phyloP scores from a whole-genome alignment of 129 eudicot genomes.

The Kitagawia praeruptora region DNA sequence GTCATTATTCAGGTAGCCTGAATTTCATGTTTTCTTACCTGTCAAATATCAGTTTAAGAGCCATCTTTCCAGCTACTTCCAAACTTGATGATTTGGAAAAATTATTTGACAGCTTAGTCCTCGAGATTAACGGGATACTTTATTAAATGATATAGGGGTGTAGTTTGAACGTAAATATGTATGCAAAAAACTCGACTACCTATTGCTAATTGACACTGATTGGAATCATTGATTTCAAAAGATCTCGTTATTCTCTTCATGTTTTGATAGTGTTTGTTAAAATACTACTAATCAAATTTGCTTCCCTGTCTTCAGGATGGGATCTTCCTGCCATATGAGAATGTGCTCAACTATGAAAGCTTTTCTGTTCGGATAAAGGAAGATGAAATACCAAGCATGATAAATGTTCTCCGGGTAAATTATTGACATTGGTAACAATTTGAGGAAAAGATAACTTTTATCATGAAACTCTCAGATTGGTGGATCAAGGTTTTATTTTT shows the following conservation, averaged over 20 bases:
- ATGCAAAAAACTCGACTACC: neutral
- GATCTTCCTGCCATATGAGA: conserved; percentile 87
- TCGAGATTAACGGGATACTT: neutral
- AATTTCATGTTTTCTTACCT: conserved; percentile 1
- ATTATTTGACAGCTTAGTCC: neutral
- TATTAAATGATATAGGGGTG: neutral
- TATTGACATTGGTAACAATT: neutral
- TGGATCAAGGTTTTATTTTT: neutral
- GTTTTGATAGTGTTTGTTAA: neutral
- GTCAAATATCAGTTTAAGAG: neutral
- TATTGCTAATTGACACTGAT: neutral
- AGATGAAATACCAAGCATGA: conserved; percentile 80
- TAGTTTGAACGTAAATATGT: neutral
- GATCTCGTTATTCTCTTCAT: neutral
- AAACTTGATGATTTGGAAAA: neutral
- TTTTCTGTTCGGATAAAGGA: conserved; percentile 86
- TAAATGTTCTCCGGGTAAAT: conserved; percentile 79
- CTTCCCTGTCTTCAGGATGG: conserved; percentile 53
- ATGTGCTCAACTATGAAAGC: conserved; percentile 81
- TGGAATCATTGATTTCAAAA: neutral
- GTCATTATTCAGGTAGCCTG: conserved; percentile 75
- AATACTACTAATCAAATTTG: neutral
- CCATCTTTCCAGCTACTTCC: neutral
- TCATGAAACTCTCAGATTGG: neutral
- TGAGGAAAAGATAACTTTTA: neutral